Percentiles rank a stretch among this genome's conserved stretches.
Conservation (phyloP, 1,284 basidiomycete genomes). For the Entoloma clypeatum region DNA sequence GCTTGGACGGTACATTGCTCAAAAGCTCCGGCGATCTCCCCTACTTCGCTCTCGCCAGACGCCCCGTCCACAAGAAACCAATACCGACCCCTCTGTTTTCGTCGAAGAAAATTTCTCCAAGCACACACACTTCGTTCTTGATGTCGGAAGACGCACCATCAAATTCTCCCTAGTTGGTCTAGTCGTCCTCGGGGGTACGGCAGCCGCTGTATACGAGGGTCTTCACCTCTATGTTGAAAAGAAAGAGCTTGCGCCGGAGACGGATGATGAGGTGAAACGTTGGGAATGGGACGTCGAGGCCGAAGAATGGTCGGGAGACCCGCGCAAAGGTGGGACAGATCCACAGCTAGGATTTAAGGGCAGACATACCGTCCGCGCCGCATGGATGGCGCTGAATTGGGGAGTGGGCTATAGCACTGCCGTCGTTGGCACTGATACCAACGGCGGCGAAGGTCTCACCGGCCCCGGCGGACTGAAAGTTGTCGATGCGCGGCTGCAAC, state of each 20-base stretch:
- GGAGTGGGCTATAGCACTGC: slow-evolving; percentile 48
- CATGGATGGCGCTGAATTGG: slow-evolving; percentile 78
- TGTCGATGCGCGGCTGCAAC: slow-evolving; percentile 50
- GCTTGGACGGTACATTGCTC: no score
- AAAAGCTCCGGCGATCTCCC: no score
- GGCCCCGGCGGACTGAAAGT: slow-evolving; percentile 38
- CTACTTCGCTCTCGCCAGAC: no score
- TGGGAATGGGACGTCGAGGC: slow-evolving; percentile 77
- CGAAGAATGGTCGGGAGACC: slow-evolving; percentile 72
- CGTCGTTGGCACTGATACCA: slow-evolving; percentile 37
- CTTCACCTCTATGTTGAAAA: slow-evolving; percentile 72
- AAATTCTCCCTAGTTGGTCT: slow-evolving; percentile 32
- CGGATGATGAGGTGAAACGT: slow-evolving; percentile 47
- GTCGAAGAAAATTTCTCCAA: slow-evolving; percentile 30
- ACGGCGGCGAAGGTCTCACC: slow-evolving; percentile 32
- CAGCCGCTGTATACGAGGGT: slow-evolving; percentile 44
- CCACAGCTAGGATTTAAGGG: slow-evolving; percentile 62
- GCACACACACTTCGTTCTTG: slow-evolving; percentile 30
- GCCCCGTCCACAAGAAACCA: slow-evolving; percentile 18
- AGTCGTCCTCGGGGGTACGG: slow-evolving; percentile 24
- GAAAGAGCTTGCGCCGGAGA: slow-evolving; percentile 48
- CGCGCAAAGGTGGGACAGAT: slow-evolving; percentile 65
- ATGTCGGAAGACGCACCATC: slow-evolving; percentile 29
- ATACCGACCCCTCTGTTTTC: slow-evolving; percentile 19
- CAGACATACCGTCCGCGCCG: slow-evolving; percentile 64